Conservation (phyloP, 2,329 filamentous ascomycete species). For the Pseudogymnoascus sp. region DNA sequence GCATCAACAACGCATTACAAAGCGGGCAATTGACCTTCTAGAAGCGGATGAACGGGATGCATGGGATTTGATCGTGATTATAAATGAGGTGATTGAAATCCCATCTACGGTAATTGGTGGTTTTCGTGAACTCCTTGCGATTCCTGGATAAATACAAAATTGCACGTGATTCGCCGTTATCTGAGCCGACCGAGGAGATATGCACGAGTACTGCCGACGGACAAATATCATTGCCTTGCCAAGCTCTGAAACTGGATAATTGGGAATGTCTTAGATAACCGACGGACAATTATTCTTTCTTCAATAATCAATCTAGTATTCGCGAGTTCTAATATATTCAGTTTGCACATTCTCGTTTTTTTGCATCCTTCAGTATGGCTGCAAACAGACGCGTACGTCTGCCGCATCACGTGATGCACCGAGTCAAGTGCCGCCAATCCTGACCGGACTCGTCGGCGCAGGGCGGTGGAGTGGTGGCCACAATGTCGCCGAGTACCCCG, state of each 20-base stretch:
- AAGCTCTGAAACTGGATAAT: background rate
- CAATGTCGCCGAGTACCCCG: constrained; percentile 1
- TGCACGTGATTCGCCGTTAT: background rate
- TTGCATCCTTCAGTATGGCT: background rate
- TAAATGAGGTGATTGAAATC: background rate
- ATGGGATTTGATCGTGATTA: background rate
- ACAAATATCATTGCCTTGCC: background rate
- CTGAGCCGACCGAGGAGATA: background rate
- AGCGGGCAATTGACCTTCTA: background rate
- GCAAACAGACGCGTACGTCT: background rate
- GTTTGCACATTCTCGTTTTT: background rate
- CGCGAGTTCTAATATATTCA: background rate
- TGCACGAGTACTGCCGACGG: background rate
- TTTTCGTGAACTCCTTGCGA: background rate
- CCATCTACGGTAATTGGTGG: background rate
- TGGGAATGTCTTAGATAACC: background rate
- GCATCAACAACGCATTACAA: background rate
- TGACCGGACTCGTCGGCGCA: background rate
- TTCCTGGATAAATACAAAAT: background rate
- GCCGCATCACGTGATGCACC: background rate
- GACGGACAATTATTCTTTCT: background rate
- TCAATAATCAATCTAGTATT: background rate
- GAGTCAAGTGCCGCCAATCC: background rate
- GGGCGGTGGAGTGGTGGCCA: background rate
- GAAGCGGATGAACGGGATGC: background rate